These are phyloP conservation scores for Orobanche coerulescens DNA, from an alignment of 257 asterid species.

Conservation along the genomic window DNA sequence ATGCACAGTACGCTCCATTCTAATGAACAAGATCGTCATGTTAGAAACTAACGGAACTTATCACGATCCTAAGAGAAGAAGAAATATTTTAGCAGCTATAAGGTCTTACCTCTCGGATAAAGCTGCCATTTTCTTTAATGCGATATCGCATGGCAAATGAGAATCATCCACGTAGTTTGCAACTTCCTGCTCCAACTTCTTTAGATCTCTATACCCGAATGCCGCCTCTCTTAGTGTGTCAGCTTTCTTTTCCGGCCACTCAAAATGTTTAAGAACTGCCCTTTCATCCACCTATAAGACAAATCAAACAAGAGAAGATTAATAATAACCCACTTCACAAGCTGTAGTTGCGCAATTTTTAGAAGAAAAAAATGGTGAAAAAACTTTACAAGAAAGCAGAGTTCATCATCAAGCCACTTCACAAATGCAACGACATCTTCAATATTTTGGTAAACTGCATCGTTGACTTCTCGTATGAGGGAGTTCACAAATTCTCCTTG, in stretches of 20 bases:
- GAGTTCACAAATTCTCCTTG: constrained; percentile 86
- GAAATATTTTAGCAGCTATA: background rate
- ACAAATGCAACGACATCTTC: constrained; percentile 83
- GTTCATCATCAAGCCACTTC: constrained; percentile 95
- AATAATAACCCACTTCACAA: background rate
- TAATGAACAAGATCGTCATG: constrained; percentile 16
- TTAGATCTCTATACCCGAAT: constrained; percentile 73
- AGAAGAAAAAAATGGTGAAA: background rate
- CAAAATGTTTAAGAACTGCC: constrained; percentile 91
- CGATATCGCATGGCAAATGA: constrained; percentile 58
- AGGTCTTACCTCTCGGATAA: constrained; percentile 65
- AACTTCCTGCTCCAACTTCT: constrained; percentile 67
- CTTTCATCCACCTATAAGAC: constrained; percentile 74
- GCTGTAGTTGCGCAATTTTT: too few relatives aligned
- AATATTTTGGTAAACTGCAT: constrained; percentile 52
- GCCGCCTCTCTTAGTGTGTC: constrained; percentile 88
- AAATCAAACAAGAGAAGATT: constrained; percentile 12
- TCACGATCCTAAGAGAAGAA: background rate
- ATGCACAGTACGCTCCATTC: constrained; percentile 81
- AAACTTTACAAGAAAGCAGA: constrained; percentile 71
- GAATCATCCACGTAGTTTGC: constrained; percentile 54
- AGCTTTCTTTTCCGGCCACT: constrained; percentile 94
- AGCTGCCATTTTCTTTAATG: constrained; percentile 66
- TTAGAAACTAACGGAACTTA: background rate
- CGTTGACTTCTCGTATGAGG: constrained; percentile 68